Base-by-base conservation (phyloP, 176 grass and related monocot species). In the Eleusine coracana region DNA sequence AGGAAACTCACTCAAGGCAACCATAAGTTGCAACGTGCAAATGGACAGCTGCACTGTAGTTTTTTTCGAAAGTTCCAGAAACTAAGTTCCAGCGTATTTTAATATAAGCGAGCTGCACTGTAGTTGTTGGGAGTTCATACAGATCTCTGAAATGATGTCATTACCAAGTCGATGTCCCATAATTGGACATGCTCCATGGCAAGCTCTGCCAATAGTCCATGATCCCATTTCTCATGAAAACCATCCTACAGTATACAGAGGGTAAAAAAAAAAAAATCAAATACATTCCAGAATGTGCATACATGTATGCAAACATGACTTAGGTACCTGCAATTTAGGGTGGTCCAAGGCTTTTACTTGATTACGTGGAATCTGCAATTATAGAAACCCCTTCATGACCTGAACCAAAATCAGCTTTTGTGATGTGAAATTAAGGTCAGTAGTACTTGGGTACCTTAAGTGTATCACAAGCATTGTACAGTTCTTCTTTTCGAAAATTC, bases 221-320 rank as follows among this genome's bases (percentile, higher is more conserved):
- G 85, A 40, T 98, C 85, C 96, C 92, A 98, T 85, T 78, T 85
- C 78, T 95, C 83, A 75, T 83, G 65, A 83, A 98, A 98, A 68
- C 92, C 96, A 83, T 98, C 96, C 96, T 98, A 10, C 42, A 54
- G 85, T 70, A 13, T 34, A 2, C 31, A 50, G 10, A 11, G 4
- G 3, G 10, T 4, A 44, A 78, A 23, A 7, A 18, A 23, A 7
- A 18, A 34, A 78, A 31, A 7, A 14, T 75, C 34, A 55, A 7
- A 2, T 23, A 37, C 3, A 52, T 71, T 79, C 80, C 44, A 15
- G 54, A 60, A 77, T 25, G 3, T 34, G 63, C 49, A 7, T 29
- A 56, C 49, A 18, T 34, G 31, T 34, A 6, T 20, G 52, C n/a
- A 84, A 48, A 61, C 31, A 34, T 34, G 31, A 34, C 31, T 34